phyloP scores from a whole-genome alignment of 2,329 filamentous ascomycete genomes.

The Paradendryphiella salina region DNA sequence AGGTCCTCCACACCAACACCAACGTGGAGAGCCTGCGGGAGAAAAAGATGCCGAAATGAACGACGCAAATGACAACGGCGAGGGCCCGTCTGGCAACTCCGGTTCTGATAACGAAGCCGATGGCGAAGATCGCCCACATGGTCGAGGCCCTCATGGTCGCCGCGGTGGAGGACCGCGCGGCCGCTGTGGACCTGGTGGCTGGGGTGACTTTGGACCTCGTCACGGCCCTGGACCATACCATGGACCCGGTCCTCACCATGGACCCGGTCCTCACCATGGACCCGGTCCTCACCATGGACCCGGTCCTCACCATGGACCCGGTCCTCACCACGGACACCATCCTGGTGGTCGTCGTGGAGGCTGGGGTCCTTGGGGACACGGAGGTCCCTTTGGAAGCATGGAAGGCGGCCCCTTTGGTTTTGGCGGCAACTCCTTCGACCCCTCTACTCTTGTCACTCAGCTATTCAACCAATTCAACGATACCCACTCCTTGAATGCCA shows the following conservation, averaged over 20 bases:
- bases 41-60: conserved; percentile 23
- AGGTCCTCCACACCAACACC: conserved; percentile 31
- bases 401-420: conserved; percentile 18
- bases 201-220: conserved; percentile 21
- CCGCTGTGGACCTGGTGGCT: conserved; percentile 29
- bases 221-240: conserved; percentile 18
- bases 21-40: conserved; percentile 19
- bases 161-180: conserved; percentile 27
- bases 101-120: conserved; percentile 31
- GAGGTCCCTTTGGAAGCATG: conserved; percentile 17
- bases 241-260: conserved; percentile 16
- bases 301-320: conserved; percentile 10
- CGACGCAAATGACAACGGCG: conserved; percentile 31
- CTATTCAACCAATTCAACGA: conserved; percentile 43
- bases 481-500: conserved; percentile 14
- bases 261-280: conserved; percentile 20
- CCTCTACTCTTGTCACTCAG: conserved; percentile 37
- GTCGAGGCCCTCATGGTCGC: conserved; percentile 25
- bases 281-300: conserved; percentile 21
- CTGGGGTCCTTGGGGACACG: conserved; percentile 33
- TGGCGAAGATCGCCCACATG: conserved; percentile 11
- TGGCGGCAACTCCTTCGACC: conserved; percentile 22
- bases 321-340: conserved; percentile 22
- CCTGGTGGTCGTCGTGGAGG: conserved; percentile 24
- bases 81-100: conserved; percentile 36